Evolutionary conservation across 441 rosid genomes (phyloP).

Genomic region (Brassica balearica): DNA sequence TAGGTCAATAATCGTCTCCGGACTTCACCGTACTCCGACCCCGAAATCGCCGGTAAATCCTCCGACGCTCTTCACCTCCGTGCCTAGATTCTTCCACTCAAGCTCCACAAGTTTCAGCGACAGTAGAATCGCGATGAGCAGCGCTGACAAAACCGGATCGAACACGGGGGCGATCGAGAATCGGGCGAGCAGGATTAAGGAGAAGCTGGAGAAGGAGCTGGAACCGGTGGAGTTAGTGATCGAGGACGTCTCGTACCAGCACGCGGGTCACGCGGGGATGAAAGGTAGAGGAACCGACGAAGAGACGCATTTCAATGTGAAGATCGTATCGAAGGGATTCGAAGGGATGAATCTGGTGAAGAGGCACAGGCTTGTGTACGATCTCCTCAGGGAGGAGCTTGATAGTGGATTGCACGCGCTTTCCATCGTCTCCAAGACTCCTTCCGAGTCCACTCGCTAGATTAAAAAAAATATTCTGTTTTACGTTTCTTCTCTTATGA

Average conservation of each 20-base stretch:
- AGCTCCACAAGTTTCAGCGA: background rate
- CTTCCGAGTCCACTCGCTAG: slow-evolving; percentile 49
- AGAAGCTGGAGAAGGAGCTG: slow-evolving; percentile 55
- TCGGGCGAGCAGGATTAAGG: slow-evolving; percentile 51
- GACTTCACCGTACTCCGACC: slow-evolving; percentile 27
- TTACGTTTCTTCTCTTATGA: background rate
- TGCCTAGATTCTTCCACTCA: background rate
- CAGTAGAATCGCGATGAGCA: slow-evolving; percentile 31
- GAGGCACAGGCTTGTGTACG: slow-evolving; percentile 76
- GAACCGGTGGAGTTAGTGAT: slow-evolving; percentile 57
- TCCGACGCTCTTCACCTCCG: background rate
- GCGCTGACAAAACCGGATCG: slow-evolving; percentile 40
- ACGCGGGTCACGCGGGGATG: slow-evolving; percentile 74
- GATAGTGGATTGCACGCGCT: slow-evolving; percentile 74
- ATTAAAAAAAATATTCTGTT: background rate
- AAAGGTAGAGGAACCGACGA: slow-evolving; percentile 46
- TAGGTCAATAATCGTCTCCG: slow-evolving; percentile 36
- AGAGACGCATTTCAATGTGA: slow-evolving; percentile 80
- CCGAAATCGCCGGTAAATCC: slow-evolving; percentile 30
- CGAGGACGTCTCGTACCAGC: slow-evolving; percentile 70
- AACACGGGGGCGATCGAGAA: slow-evolving; percentile 22
- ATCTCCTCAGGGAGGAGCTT: slow-evolving; percentile 62
- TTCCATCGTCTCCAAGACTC: slow-evolving; percentile 82
- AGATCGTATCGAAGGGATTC: slow-evolving; percentile 65
- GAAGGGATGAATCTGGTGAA: slow-evolving; percentile 63